A percentile compares a stretch with the other conserved stretches of the same genome.
Conservation (phyloP, 371 early-diverging fungal genomes). For the Smittium culicis region DNA sequence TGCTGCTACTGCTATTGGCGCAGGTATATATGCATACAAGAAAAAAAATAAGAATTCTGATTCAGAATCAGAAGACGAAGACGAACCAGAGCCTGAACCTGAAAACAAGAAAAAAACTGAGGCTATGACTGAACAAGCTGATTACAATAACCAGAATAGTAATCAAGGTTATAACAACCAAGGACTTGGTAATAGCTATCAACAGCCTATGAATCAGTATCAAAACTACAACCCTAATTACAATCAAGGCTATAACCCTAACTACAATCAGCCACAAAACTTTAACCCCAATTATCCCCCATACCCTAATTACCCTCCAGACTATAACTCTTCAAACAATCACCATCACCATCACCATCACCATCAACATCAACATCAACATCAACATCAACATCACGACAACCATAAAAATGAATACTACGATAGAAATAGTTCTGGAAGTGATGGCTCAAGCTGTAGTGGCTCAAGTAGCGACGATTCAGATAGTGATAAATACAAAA, state of each 20-base stretch:
- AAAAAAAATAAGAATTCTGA: neutral
- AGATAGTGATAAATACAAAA: conserved; percentile 18
- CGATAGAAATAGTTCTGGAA: conserved; percentile 13
- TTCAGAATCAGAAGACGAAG: neutral
- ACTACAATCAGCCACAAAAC: conserved; percentile 13
- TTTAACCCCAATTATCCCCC: conserved; percentile 17
- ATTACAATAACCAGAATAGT: conserved; percentile 17
- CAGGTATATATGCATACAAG: neutral
- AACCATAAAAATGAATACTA: conserved; percentile 18
- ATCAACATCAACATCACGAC: conserved; percentile 14
- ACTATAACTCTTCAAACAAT: neutral
- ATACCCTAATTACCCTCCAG: conserved; percentile 2
- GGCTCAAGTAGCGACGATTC: conserved; percentile 20
- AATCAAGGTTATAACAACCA: conserved; percentile 9
- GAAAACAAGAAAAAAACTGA: too few relatives aligned
- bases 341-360: conserved; percentile 17
- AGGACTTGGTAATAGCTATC: neutral
- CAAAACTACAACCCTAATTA: conserved; percentile 13
- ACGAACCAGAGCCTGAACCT: neutral
- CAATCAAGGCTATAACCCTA: conserved; percentile 12
- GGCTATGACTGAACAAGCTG: too few relatives aligned
- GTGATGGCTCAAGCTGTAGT: conserved; percentile 14
- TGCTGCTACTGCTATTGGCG: conserved; percentile 1
- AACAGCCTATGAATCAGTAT: conserved; percentile 12
- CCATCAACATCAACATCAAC: conserved; percentile 19